phyloP scores from a whole-genome alignment of 2,329 filamentous ascomycete genomes.

The Biscogniauxia sp. region DNA sequence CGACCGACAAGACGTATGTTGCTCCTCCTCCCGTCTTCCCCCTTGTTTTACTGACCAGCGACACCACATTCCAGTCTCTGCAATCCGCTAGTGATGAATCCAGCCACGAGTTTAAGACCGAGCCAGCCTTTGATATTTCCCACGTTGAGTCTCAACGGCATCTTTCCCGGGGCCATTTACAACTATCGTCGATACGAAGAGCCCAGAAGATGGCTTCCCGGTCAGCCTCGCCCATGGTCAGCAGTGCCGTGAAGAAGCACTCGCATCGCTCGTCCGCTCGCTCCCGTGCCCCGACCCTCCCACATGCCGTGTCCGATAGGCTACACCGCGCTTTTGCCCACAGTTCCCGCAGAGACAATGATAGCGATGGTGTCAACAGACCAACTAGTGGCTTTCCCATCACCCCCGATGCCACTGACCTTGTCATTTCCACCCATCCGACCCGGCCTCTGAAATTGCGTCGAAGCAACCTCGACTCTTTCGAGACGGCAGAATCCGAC shows the following conservation, averaged over 20 bases:
- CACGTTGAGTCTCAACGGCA: slow-evolving; percentile 28
- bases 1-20: slow-evolving; percentile 23
- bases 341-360: slow-evolving; percentile 29
- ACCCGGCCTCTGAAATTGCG: slow-evolving; percentile 40
- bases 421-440: slow-evolving; percentile 25
- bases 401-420: slow-evolving; percentile 58
- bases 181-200: slow-evolving; percentile 30
- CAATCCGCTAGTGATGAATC: slow-evolving; percentile 23
- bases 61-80: slow-evolving; percentile 25
- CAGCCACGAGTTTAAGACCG: slow-evolving; percentile 28
- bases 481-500: slow-evolving; percentile 45
- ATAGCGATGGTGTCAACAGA: slow-evolving; percentile 22
- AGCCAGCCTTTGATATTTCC: slow-evolving; percentile 33
- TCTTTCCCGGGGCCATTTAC: slow-evolving; percentile 24
- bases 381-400: slow-evolving; percentile 40
- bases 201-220: slow-evolving; percentile 33
- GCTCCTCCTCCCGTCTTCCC: slow-evolving; percentile 2
- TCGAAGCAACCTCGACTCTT: slow-evolving; percentile 40
- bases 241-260: slow-evolving; percentile 29
- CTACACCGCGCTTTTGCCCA: slow-evolving; percentile 38
- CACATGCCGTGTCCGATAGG: slow-evolving; percentile 36
- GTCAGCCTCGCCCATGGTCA: slow-evolving; percentile 34
- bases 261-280: slow-evolving; percentile 28
- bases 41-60: slow-evolving; percentile 17
- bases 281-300: slow-evolving; percentile 28